Base-by-base conservation (phyloP, 2,329 filamentous ascomycete species). In the Hawksworthiomyces lignivorus region DNA sequence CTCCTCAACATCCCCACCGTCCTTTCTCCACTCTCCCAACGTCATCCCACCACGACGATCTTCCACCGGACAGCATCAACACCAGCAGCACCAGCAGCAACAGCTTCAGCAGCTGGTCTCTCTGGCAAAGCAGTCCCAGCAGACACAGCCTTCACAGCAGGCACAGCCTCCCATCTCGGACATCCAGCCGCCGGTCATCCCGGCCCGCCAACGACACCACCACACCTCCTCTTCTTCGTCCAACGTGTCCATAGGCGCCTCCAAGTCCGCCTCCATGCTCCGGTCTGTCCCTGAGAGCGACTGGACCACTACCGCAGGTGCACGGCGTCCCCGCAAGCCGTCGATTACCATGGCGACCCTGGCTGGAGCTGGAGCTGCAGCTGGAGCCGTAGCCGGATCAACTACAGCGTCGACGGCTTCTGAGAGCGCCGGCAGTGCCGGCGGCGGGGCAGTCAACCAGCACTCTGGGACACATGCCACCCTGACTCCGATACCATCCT, bases 31-130 rank as follows among this genome's bases (percentile, higher is more conserved):
- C 44, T 75, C 72, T n/a, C 80, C 81, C 41, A 80, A 77, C 59
- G 70, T 72, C 28, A 87, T 88, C 42, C 84, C 85, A 17, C 80
- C 81, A 4, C 75, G 84, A 48, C 87, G 80, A 34, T 87, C 84
- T 43, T 85, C 82, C 1, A 78, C 75, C 43, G 69, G 71, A 49
- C 67, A 71, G 48, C 60, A 60, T 26, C 48, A 53, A 26, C 52
- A 45, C 21, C 41, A 44, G 52, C 36, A 53, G 49, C 50, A 37
- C 34, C 49, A 41, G 27, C n/a, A n/a, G n/a, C n/a, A n/a, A n/a
- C n/a, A n/a, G n/a, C n/a, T n/a, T n/a, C n/a, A n/a, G n/a, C n/a
- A n/a, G n/a, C 12, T 12, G 24, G 8, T 26, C 12, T 26, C 24
- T 26, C 24, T 26, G 24, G 24, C 12, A 14, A 38, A 40, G 12